These are phyloP conservation scores for Myxozyma neglecta DNA, from an alignment of 805 yeast genomes.

Conservation along the genomic window DNA sequence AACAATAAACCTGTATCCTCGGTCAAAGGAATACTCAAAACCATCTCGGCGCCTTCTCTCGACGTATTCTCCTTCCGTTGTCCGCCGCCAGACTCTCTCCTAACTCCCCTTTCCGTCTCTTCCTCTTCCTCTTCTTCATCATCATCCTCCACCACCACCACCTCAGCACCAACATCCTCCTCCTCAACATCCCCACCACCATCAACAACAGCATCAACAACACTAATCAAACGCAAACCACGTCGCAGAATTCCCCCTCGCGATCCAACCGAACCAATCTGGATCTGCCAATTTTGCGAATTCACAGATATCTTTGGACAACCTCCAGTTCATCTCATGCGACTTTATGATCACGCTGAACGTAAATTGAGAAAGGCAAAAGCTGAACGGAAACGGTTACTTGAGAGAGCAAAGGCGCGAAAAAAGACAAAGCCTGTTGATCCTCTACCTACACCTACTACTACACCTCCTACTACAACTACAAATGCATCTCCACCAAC, in stretches of 20 bases:
- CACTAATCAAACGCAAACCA: neutral
- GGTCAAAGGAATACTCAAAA: too few species aligned
- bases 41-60: too few species aligned
- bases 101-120: neutral
- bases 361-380: constrained; percentile 24
- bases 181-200: neutral
- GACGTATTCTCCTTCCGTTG: too few species aligned
- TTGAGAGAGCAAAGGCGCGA: constrained; percentile 32
- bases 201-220: neutral
- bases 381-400: constrained; percentile 27
- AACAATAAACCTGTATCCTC: too few species aligned
- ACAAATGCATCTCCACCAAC: too few species aligned
- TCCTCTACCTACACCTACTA: constrained; percentile 9
- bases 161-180: neutral
- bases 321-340: constrained; percentile 28
- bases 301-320: constrained; percentile 31
- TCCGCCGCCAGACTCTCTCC: too few species aligned
- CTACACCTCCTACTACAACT: too few species aligned
- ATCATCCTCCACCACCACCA: neutral
- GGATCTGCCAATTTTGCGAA: constrained; percentile 36
- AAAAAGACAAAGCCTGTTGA: constrained; percentile 17
- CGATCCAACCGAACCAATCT: constrained; percentile 23
- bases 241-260: constrained; percentile 4
- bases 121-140: neutral
- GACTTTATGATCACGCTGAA: constrained; percentile 27